Base-by-base conservation (phyloP, 306 rosid genomes). In the Quercus ilex region DNA sequence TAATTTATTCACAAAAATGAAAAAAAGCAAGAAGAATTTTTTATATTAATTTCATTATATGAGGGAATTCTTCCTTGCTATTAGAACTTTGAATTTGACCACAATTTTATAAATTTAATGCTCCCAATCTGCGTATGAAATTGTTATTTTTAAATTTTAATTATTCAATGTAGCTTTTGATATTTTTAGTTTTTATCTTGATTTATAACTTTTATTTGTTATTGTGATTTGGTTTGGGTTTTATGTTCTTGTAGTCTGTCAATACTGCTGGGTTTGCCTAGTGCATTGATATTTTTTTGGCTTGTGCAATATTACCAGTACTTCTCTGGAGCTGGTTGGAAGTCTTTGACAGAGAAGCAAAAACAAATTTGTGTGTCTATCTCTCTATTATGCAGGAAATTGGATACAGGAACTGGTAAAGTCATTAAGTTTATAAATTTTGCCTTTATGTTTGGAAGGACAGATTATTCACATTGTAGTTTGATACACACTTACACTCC, bases 371-470 rank as follows among this genome's bases (percentile, higher is more conserved):
- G n/a, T 81, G 35, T 81, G 85, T 63, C 77, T 76, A 26, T 80
- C 82, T 43, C 65, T 84, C 57, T 84, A 74, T 43, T 84, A 84
- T 67, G 87, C 85, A 19, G 73, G 77, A 74, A 84, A 84, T 75
- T 84, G 87, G 87, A 84, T 84, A 55, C 70, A 77, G 51, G 87
- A 84, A 52, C 79, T 84, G 55, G 82, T 84, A 73, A 58, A 79
- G 53, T 68, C 2, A 31, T 33, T 53, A 52, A 64, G 55, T 41
- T 56, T 26, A 7, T 51, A 64, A 52, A 13, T 35, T n/a, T 6
- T 63, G 46, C 33, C 52, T 62, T 83, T 21, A 35, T 18, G 41
- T 69, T 79, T 71, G 17, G 26, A 59, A 56, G 43, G 69, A 77
- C n/a, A 12, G 21, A 2, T 73, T 52, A 25, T 67, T 26, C 33